Conservation (phyloP, 257 asterid species). For the Jasminum sambac region DNA sequence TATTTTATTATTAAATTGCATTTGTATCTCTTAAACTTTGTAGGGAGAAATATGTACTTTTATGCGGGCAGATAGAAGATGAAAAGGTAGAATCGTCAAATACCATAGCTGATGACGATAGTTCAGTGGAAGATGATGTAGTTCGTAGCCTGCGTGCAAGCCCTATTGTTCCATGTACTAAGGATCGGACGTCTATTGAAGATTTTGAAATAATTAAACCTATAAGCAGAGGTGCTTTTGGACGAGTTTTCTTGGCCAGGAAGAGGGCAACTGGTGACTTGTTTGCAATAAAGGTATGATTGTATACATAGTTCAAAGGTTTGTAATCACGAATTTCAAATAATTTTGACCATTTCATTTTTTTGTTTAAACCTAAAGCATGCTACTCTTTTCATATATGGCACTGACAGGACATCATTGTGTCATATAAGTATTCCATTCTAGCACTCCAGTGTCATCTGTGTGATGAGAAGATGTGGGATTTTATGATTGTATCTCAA, state of each 20-base stretch:
- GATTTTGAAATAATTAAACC: constrained; percentile 99
- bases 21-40: constrained; percentile 31
- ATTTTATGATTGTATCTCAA: constrained; percentile 20
- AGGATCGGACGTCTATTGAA: constrained; percentile 92
- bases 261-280: constrained; percentile 97
- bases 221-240: constrained; percentile 98
- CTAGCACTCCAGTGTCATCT: background rate
- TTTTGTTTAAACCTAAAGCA: background rate
- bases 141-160: constrained; percentile 88
- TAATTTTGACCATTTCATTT: background rate
- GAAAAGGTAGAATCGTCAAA: constrained; percentile 53
- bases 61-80: constrained; percentile 92
- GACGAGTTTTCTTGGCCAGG: constrained; percentile 89
- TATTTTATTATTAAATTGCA: constrained; percentile 26
- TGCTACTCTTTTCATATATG: background rate
- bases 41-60: constrained; percentile 93
- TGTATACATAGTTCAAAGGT: constrained; percentile 14
- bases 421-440: background rate
- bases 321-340: constrained; percentile 9
- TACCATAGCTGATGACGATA: constrained; percentile 61
- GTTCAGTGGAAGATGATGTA: constrained; percentile 75
- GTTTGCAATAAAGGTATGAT: constrained; percentile 91
- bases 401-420: background rate
- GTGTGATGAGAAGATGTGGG: background rate
- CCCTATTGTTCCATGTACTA: constrained; percentile 78